Evolutionary conservation across 352 stramenopile genomes (phyloP).

Genomic region (Pythium folliculosum): DNA sequence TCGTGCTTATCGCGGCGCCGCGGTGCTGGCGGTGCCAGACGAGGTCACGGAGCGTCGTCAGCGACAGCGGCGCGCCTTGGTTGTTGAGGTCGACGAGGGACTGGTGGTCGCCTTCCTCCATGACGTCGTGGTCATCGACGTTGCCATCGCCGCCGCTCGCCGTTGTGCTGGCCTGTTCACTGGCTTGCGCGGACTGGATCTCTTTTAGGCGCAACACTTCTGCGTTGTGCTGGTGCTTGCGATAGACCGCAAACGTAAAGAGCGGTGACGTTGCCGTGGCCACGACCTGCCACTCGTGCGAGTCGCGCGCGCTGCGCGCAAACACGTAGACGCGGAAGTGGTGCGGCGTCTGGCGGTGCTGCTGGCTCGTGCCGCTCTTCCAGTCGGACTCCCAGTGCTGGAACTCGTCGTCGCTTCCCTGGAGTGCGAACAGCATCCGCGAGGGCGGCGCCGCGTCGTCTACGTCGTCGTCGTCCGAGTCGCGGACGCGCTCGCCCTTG

Average conservation of each 20-base stretch:
- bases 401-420: constrained; percentile 30
- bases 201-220: constrained; percentile 1
- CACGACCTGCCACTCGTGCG: constrained; percentile 30
- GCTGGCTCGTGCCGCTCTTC: constrained; percentile 52
- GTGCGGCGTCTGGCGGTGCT: constrained; percentile 37
- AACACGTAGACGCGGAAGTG: constrained; percentile 49
- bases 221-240: constrained; percentile 33
- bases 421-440: constrained; percentile 6
- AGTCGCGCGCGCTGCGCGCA: neutral
- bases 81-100: neutral
- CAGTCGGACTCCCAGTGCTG: constrained; percentile 55
- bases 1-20: constrained; percentile 11
- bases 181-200: neutral
- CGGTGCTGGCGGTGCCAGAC: constrained; percentile 24
- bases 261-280: constrained; percentile 30
- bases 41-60: neutral
- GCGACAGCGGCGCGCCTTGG: too few relatives aligned
- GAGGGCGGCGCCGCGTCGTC: neutral
- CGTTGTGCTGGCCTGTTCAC: neutral
- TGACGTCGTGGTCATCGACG: neutral
- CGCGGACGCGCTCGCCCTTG: neutral
- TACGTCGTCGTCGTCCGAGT: neutral
- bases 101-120: neutral
- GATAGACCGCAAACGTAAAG: constrained; percentile 40
- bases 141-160: neutral